Evolutionary conservation across 345 rosid genomes (phyloP).

Genomic region (Lepidium africanum): DNA sequence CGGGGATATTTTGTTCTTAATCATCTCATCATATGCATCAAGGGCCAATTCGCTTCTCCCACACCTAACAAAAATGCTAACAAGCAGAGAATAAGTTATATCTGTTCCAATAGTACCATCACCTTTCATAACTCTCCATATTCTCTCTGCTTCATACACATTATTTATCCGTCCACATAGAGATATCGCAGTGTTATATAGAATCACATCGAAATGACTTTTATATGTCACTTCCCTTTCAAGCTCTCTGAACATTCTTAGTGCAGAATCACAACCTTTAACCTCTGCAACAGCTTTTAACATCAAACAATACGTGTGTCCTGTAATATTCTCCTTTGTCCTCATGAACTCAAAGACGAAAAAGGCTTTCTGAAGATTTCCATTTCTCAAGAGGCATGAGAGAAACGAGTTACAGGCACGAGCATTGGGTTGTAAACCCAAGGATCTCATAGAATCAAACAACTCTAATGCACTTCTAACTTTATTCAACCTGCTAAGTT

Average conservation of each 20-base stretch:
- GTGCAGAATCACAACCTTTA: constrained; percentile 48
- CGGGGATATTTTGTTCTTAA: constrained; percentile 37
- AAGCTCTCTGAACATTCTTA: constrained; percentile 43
- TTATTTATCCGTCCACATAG: constrained; percentile 50
- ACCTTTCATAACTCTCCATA: constrained; percentile 56
- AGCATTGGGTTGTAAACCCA: constrained; percentile 37
- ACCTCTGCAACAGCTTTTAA: constrained; percentile 55
- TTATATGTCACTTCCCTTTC: constrained; percentile 32
- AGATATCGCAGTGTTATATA: constrained; percentile 71
- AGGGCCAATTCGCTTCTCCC: constrained; percentile 55
- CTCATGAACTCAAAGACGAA: constrained; percentile 50
- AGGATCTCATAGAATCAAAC: constrained; percentile 49
- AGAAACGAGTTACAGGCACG: constrained; percentile 74
- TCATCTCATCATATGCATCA: constrained; percentile 69
- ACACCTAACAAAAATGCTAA: constrained; percentile 66
- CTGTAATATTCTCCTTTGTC: constrained; percentile 37
- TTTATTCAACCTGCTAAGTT: constrained; percentile 70
- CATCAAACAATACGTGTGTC: constrained; percentile 59
- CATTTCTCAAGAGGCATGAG: constrained; percentile 54
- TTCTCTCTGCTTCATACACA: constrained; percentile 43
- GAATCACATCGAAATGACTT: constrained; percentile 46
- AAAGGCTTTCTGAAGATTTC: constrained; percentile 37
- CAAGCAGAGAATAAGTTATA: constrained; percentile 52
- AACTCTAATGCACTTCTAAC: constrained; percentile 58
- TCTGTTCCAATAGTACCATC: constrained; percentile 51